These are phyloP conservation scores for Phytopythium cucurbitacearum DNA, from an alignment of 352 stramenopile species.

Conservation along the genomic window DNA sequence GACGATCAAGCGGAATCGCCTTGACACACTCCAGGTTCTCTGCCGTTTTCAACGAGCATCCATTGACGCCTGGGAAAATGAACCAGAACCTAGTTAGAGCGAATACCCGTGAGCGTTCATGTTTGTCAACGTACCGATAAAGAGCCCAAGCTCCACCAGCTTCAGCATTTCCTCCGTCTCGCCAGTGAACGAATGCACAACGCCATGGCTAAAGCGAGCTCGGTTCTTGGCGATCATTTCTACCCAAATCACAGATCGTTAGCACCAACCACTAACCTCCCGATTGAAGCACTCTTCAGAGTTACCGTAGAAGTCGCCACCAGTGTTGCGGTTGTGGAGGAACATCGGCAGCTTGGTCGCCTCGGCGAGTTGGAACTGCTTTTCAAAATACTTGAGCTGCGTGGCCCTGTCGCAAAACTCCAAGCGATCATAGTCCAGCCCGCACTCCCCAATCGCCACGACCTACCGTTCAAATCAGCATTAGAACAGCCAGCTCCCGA, in stretches of 20 bases:
- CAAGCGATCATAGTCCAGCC: slow-evolving; percentile 96
- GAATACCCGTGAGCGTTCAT: background rate
- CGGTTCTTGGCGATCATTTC: slow-evolving; percentile 70
- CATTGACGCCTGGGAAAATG: slow-evolving; percentile 84
- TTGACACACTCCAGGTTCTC: slow-evolving; percentile 93
- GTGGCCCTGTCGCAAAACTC: slow-evolving; percentile 92
- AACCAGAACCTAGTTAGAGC: background rate
- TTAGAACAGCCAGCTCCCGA: background rate
- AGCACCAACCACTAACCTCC: background rate
- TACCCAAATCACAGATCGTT: slow-evolving; percentile 14
- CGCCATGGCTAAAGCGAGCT: slow-evolving; percentile 72
- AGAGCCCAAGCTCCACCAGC: slow-evolving; percentile 91
- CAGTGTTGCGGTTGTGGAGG: slow-evolving; percentile 95
- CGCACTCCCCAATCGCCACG: slow-evolving; percentile 95
- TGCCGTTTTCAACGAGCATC: slow-evolving; percentile 94
- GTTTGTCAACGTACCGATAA: slow-evolving; percentile 75
- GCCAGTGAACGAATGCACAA: slow-evolving; percentile 97
- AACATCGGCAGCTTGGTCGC: slow-evolving; percentile 90
- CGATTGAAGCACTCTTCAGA: background rate
- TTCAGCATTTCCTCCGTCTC: slow-evolving; percentile 88
- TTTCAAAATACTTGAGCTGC: slow-evolving; percentile 92
- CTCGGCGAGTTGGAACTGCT: slow-evolving; percentile 90
- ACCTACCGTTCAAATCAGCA: slow-evolving; percentile 34
- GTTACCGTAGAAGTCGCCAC: slow-evolving; percentile 88
- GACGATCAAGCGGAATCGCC: slow-evolving; percentile 85